A percentile compares a stretch with the other conserved stretches of the same genome.
Evolutionary conservation across 2,329 filamentous ascomycete genomes (phyloP).

Genomic region (Exophiala lecanii-corni): DNA sequence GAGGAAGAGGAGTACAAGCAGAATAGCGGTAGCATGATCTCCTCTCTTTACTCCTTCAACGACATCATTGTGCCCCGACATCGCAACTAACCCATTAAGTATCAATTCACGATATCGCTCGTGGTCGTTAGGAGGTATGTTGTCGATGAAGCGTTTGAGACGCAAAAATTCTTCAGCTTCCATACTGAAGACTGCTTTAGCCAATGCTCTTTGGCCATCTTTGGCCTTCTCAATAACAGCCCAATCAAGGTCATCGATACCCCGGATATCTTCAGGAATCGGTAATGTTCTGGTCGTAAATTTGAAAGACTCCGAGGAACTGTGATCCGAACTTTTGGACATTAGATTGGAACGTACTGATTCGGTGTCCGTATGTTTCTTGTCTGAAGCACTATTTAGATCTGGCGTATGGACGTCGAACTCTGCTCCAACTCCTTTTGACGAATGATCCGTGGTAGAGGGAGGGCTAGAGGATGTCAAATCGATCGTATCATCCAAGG

Average conservation of each 20-base stretch:
- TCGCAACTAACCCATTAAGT: not conserved
- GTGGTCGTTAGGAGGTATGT: not conserved
- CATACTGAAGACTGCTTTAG: slow-evolving; percentile 24
- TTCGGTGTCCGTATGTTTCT: slow-evolving; percentile 1
- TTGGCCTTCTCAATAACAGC: slow-evolving; percentile 32
- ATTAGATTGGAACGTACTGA: not conserved
- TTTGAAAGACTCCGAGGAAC: not conserved
- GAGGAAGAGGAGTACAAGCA: not conserved
- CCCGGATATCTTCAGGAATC: slow-evolving; percentile 26
- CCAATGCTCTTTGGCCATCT: slow-evolving; percentile 36
- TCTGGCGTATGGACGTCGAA: slow-evolving; percentile 34
- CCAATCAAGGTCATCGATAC: slow-evolving; percentile 33
- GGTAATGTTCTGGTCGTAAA: slow-evolving; percentile 4
- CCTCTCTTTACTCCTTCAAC: not conserved
- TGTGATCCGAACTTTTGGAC: not conserved
- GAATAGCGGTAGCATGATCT: not conserved
- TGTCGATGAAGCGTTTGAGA: slow-evolving; percentile 5
- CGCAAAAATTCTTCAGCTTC: not conserved
- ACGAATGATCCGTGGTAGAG: slow-evolving; percentile 2
- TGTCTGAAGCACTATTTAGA: slow-evolving; percentile 29
- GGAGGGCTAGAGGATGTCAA: slow-evolving; percentile 27
- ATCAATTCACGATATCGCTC: not conserved
- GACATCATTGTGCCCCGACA: not conserved
- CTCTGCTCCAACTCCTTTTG: no score
- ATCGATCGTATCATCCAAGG: slow-evolving; percentile 27